Conservation (phyloP, 805 yeast genomes). For the Candida hispaniensis region DNA sequence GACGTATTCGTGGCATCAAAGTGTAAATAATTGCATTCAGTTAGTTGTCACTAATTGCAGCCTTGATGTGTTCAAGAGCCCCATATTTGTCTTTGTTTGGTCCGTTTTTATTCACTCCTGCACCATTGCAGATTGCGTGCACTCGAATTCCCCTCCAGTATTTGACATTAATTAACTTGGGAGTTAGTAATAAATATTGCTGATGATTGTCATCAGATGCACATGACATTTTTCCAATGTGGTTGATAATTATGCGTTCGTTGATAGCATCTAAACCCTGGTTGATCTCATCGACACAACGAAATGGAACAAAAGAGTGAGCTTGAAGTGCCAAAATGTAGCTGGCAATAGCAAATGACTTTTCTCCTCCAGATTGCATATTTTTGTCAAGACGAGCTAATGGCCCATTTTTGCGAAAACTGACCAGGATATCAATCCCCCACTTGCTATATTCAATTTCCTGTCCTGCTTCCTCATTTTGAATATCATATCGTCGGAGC, state of each 20-base stretch:
- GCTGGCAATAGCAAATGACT: constrained; percentile 88
- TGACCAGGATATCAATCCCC: constrained; percentile 74
- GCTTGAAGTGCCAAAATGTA: constrained; percentile 87
- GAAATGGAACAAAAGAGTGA: constrained; percentile 74
- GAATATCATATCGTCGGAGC: neutral
- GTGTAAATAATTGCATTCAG: no score
- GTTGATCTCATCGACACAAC: constrained; percentile 95
- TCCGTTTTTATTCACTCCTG: constrained; percentile 3
- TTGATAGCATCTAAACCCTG: constrained; percentile 97
- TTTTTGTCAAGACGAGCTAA: constrained; percentile 66
- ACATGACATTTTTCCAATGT: constrained; percentile 7
- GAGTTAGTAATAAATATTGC: constrained; percentile 13
- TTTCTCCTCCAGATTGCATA: constrained; percentile 95
- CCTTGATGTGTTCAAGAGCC: constrained; percentile 1
- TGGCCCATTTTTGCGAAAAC: constrained; percentile 70
- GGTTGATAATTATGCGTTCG: constrained; percentile 33
- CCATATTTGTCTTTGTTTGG: neutral
- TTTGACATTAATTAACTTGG: constrained; percentile 12
- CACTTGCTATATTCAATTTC: constrained; percentile 51
- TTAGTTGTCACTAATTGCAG: no score
- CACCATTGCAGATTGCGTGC: constrained; percentile 7
- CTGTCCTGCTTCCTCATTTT: neutral
- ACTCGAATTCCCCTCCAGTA: constrained; percentile 5
- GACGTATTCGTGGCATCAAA: no score
- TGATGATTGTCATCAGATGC: neutral